Evolutionary conservation across 805 yeast genomes (phyloP).

Genomic region (Candida chilensis): DNA sequence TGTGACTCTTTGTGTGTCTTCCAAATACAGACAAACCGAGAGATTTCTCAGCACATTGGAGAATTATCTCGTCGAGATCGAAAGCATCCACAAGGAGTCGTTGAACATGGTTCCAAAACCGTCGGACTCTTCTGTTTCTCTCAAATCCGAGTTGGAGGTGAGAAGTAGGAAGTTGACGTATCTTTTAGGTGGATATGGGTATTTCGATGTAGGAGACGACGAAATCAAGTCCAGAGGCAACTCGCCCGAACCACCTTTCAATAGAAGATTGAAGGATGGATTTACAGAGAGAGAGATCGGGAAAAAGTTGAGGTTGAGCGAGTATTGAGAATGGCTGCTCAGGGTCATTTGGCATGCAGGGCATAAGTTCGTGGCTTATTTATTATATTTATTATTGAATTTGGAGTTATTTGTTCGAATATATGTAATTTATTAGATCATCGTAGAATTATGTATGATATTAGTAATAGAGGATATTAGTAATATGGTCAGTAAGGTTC

Average conservation of each 20-base stretch:
- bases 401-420: no score
- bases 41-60: slow-evolving; percentile 65
- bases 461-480: no score
- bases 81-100: slow-evolving; percentile 32
- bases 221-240: slow-evolving; percentile 53
- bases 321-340: no score
- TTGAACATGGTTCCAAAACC: slow-evolving; percentile 5
- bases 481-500: no score
- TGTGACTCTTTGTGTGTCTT: slow-evolving; percentile 72
- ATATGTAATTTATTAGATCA: no score
- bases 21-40: slow-evolving; percentile 82
- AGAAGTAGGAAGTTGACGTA: slow-evolving; percentile 19
- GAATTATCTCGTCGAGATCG: slow-evolving; percentile 52
- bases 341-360: no score
- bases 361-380: no score
- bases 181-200: slow-evolving; percentile 78
- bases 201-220: slow-evolving; percentile 66
- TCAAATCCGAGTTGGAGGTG: slow-evolving; percentile 4
- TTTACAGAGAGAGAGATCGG: slow-evolving; percentile 49
- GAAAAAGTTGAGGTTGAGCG: slow-evolving; percentile 53
- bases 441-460: no score
- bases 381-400: no score
- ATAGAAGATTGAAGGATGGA: slow-evolving; percentile 24
- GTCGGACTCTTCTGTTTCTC: slow-evolving; percentile 2
- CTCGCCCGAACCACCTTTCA: slow-evolving; percentile 45